Base-by-base conservation (phyloP, 2,329 filamentous ascomycete species). In the Zasmidium angulare region DNA sequence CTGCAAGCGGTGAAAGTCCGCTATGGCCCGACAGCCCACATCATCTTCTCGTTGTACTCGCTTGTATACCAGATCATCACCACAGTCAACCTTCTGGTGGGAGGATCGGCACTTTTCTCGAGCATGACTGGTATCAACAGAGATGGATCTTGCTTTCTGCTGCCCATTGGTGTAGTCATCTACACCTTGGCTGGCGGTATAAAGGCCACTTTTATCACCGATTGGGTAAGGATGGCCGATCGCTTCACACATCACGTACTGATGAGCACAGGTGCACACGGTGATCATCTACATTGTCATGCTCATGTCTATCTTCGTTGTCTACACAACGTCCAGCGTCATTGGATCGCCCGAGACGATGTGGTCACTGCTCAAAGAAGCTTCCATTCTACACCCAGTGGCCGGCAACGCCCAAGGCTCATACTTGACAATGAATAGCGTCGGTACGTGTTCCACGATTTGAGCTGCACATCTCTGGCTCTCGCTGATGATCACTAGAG, bases 71-170 rank as follows among this genome's bases (percentile, higher is more conserved):
- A 79, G 52, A 74, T 79, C n/a, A 64, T 79, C 14, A 75, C 76
- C n/a, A 75, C 74, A 6, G 74, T 70, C 50, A 74, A 77, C 60
- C 62, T 80, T 14, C 67, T 80, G 14, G 66, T 78, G 3, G 77
- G 78, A 26, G 78, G 77, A 2, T 75, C 73, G 56, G 77, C 76
- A 0, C 76, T 79, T 1, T 76, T 80, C 6, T 77, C 76, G 9
- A 68, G 72, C 9, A 62, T 79, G 50, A 77, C 76, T 2, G 77
- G 76, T 2, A 77, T 79, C 71, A 74, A 75, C 51, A 75, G 77
- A 3, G 77, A 75, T 62, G 77, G 76, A n/a, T 75, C 76, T 2
- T 74, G 76, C 19, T 79, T 78, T 52, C 64, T 79, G 14, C 75
- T 79, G 22, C 77, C 63, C 23, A 59, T 67, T 9, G 77, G 76